Percentiles rank a stretch among this genome's conserved stretches.
These are phyloP conservation scores for Malassezia sp. DNA, from an alignment of 1,284 basidiomycete genomes.

Conservation along the genomic window DNA sequence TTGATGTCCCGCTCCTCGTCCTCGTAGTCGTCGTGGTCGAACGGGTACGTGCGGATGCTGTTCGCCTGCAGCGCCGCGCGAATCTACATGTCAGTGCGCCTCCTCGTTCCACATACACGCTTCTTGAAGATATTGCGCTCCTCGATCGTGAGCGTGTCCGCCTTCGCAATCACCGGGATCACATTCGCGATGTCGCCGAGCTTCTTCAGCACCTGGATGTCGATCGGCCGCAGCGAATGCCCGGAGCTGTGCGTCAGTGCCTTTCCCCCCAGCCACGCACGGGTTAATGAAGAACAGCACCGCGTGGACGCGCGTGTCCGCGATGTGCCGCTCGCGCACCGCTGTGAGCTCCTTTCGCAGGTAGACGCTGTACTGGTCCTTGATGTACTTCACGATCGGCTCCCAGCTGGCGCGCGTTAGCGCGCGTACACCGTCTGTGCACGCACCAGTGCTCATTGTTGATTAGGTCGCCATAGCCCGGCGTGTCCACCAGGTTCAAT, in stretches of 20 bases:
- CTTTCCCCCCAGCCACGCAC: no score
- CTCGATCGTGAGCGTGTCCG: constrained; percentile 85
- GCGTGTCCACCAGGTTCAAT: constrained; percentile 96
- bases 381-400: constrained; percentile 95
- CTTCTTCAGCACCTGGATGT: constrained; percentile 98
- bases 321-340: constrained; percentile 94
- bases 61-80: constrained; percentile 83
- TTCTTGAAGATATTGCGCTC: constrained; percentile 59
- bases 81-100: no score
- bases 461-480: constrained; percentile 94
- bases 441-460: constrained; percentile 95
- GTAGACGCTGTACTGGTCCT: constrained; percentile 97
- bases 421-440: no score
- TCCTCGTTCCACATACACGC: no score
- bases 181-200: constrained; percentile 96
- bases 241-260: no score
- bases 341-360: constrained; percentile 97
- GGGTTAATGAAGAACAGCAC: constrained; percentile 91
- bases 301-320: constrained; percentile 96
- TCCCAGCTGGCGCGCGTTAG: constrained; percentile 69
- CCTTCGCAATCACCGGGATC: constrained; percentile 94
- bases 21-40: constrained; percentile 90
- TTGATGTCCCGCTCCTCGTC: constrained; percentile 80
- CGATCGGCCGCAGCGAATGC: constrained; percentile 54
- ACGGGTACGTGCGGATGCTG: constrained; percentile 89